A percentile compares a stretch with the other conserved stretches of the same genome.
Conservation (phyloP, 495 filamentous ascomycete genomes). For the Daldinia caldariorum region DNA sequence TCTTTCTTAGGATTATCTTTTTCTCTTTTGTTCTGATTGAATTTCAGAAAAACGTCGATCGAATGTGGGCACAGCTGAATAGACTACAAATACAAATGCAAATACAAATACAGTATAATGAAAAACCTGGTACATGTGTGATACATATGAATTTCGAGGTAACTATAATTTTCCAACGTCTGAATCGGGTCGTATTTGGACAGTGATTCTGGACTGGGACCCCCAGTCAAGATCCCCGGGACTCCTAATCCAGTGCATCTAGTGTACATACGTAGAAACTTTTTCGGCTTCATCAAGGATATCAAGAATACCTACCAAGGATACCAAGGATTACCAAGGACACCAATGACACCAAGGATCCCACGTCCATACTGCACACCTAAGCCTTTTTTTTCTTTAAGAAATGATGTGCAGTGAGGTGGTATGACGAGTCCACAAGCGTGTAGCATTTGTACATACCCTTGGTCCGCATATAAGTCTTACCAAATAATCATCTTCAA, state of each 20-base stretch:
- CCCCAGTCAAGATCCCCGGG: conserved; percentile 29
- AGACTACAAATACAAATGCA: conserved; percentile 9
- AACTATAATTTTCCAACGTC: not conserved
- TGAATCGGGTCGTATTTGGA: conserved; percentile 26
- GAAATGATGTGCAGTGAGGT: conserved; percentile 39
- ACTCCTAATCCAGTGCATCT: conserved; percentile 39
- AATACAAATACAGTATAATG: conserved; percentile 36
- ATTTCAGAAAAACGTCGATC: conserved; percentile 41
- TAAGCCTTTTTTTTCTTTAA: conserved; percentile 38
- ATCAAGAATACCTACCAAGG: conserved; percentile 28
- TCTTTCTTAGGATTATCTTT: conserved; percentile 30
- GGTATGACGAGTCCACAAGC: conserved; percentile 44
- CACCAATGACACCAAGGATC: too few relatives aligned
- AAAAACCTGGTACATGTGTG: conserved; percentile 12
- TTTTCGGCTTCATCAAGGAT: conserved; percentile 26
- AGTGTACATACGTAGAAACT: conserved; percentile 32
- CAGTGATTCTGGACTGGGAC: conserved; percentile 8
- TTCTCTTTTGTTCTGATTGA: conserved; percentile 32
- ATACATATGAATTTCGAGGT: conserved; percentile 16
- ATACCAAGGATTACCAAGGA: conserved; percentile 34
- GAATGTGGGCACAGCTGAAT: conserved; percentile 32
- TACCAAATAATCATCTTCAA: conserved; percentile 31
- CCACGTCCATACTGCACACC: conserved; percentile 31
- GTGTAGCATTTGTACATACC: conserved; percentile 35
- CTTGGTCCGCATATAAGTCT: conserved; percentile 33